phyloP scores from a whole-genome alignment of 768 basidiomycete species.

The Pleurotus djamor region DNA sequence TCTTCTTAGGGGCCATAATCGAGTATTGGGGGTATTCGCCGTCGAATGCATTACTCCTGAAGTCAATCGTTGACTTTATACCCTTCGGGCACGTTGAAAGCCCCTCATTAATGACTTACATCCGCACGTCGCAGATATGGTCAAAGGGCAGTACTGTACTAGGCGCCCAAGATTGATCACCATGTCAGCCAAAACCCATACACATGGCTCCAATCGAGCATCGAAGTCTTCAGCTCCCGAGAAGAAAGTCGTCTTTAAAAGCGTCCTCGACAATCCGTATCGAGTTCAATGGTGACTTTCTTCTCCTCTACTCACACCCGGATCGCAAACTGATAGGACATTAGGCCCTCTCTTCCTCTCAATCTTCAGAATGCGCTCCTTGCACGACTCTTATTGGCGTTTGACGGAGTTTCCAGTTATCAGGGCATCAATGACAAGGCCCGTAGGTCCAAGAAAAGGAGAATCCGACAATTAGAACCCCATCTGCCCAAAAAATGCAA shows the following conservation, averaged over 20 bases:
- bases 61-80: no score
- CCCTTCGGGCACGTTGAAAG: no score
- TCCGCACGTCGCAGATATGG: no score
- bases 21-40: no score
- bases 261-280: conserved; percentile 73
- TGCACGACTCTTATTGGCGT: conserved; percentile 42
- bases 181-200: conserved; percentile 45
- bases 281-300: conserved; percentile 58
- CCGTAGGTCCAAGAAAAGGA: conserved; percentile 37
- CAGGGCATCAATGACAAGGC: conserved; percentile 26
- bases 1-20: no score
- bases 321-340: conserved; percentile 3
- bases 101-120: no score
- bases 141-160: no score
- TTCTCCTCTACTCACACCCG: conserved; percentile 7
- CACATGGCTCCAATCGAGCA: conserved; percentile 63
- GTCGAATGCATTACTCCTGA: no score
- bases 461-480: conserved; percentile 14
- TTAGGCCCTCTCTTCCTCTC: conserved; percentile 61
- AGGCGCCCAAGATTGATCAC: neutral
- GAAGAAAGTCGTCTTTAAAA: conserved; percentile 64
- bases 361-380: conserved; percentile 64
- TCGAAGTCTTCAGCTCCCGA: conserved; percentile 43
- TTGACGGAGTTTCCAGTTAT: conserved; percentile 50
- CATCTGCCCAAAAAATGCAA: conserved; percentile 17